Base-by-base conservation (phyloP, 257 asterid genomes). In the Cynanchum wilfordii region DNA sequence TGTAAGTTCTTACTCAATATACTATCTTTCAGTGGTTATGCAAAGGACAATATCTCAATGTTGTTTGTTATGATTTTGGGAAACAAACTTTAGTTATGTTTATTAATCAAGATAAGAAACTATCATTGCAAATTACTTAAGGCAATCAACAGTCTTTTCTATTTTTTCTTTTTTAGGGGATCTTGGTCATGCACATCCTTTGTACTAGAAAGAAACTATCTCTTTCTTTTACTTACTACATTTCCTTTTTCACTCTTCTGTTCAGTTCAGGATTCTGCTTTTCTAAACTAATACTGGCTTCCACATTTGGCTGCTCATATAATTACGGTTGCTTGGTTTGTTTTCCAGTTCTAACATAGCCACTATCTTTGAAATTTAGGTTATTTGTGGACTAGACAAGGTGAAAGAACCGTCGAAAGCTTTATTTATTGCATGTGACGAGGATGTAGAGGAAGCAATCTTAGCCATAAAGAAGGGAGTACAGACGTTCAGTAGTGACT, bases 391-490 rank as follows among this genome's bases (percentile, higher is more conserved):
- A 22, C 71, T 74, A 69, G 74, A 78, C 42, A 82, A 87, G 70
- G 79, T 86, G 77, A 80, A 76, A 2, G 91, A 88, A 8, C 69
- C 81, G 51, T 75, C 90, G 10, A 82, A 76, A 73, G 84, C 91
- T 8, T 77, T 94, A 56, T 91, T 86, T 15, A 75, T 94, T 44
- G 97, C 97, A 1, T 88, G 94, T 71, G 97, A 88, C 73, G 95
- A 94, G 82, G 96, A 91, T 79, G 84, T 79, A 86, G 91, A 86
- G 68, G 98, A 89, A 80, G 96, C 94, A 62, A 78, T 84, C 47
- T 77, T 81, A 74, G 96, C 94, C 10, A 88, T 84, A 29, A 84
- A 84, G 80, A 76, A 80, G 79, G 96, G 94, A 72, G 79, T 91
- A 15, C 72, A 75, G 81, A 88, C 97, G 69, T 93, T 89, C 78